Base-by-base conservation (phyloP, 495 filamentous ascomycete genomes). In the Talaromyces borbonicus region DNA sequence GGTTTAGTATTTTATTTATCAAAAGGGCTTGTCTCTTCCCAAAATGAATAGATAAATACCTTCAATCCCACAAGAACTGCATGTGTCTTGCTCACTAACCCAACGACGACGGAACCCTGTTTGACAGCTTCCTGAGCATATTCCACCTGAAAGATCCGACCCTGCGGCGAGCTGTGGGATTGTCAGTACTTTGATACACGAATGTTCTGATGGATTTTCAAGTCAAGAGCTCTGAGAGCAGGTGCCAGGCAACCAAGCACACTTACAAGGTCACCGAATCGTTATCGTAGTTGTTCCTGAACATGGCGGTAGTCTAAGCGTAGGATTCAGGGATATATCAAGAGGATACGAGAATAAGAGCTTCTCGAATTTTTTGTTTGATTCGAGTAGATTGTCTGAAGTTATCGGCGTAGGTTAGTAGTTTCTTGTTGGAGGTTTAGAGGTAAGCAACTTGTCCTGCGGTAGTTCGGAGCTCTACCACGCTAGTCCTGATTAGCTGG, bases 271-370 rank as follows among this genome's bases (percentile, higher is more conserved):
- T 98, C 68, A 98, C 90, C 26, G 89, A 90, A 72, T 98, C 92
- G 78, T 97, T 98, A 72, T 98, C 92, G 77, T 98, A 98, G 70
- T 97, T 96, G 74, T 98, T 98, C 69, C 92, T 79, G 74, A 98
- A 98, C 92, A 98, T 98, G 49, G 60, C 80, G 59, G 39, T 38
- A 8, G 35, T 30, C 7, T n/a, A n/a, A n/a, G n/a, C n/a, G n/a
- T n/a, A n/a, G n/a, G n/a, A n/a, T n/a, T 41, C 4, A 26, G 11
- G 4, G 7, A 2, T 20, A 26, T 16, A 16, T 23, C 2, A 26
- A 16, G 22, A 26, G 5, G 22, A 18, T 15, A 26, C 3, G 26
- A 5, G n/a, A 24, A 41, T 26, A 18, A 41, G 14, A 9, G 11
- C 16, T 26, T 41, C 5, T 4, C 7, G 2, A 2, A 5, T 26